phyloP scores from a whole-genome alignment of 2,329 filamentous ascomycete species.

The Diplodia mutila region DNA sequence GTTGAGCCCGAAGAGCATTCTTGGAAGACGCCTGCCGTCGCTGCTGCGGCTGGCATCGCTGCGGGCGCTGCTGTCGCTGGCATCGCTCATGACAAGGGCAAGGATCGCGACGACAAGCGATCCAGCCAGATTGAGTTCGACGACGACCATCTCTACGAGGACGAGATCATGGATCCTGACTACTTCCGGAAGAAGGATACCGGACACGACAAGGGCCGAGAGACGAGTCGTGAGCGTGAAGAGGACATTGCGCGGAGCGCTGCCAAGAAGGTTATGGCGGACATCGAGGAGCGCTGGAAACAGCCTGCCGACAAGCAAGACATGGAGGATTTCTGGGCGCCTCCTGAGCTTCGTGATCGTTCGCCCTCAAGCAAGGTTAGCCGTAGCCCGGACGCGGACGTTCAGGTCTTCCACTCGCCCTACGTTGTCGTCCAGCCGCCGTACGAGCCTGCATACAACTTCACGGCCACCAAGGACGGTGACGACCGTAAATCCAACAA shows the following conservation, averaged over 20 bases:
- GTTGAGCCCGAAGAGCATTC: constrained; percentile 34
- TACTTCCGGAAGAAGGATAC: constrained; percentile 48
- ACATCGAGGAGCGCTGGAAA: constrained; percentile 49
- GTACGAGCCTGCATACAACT: constrained; percentile 43
- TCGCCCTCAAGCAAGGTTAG: constrained; percentile 29
- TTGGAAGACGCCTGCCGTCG: constrained; percentile 38
- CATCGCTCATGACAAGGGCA: constrained; percentile 32
- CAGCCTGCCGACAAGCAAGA: constrained; percentile 41
- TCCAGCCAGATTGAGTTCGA: constrained; percentile 20
- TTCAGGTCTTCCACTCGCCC: constrained; percentile 48
- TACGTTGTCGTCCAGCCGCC: constrained; percentile 40
- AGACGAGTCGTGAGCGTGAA: not conserved
- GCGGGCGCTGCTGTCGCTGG: constrained; percentile 31
- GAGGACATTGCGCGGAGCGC: constrained; percentile 37
- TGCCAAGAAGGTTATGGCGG: constrained; percentile 46
- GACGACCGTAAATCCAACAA: constrained; percentile 31
- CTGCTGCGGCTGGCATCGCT: constrained; percentile 42
- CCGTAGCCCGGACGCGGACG: constrained; percentile 47
- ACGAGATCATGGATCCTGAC: constrained; percentile 51
- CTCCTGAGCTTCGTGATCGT: constrained; percentile 47
- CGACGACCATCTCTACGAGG: constrained; percentile 40
- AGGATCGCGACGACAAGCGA: not conserved
- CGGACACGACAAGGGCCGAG: constrained; percentile 15
- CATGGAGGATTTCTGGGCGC: constrained; percentile 52
- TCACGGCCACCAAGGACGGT: constrained; percentile 47